phyloP scores from a whole-genome alignment of 1,284 basidiomycete genomes.

The Rhodotorula sp. region DNA sequence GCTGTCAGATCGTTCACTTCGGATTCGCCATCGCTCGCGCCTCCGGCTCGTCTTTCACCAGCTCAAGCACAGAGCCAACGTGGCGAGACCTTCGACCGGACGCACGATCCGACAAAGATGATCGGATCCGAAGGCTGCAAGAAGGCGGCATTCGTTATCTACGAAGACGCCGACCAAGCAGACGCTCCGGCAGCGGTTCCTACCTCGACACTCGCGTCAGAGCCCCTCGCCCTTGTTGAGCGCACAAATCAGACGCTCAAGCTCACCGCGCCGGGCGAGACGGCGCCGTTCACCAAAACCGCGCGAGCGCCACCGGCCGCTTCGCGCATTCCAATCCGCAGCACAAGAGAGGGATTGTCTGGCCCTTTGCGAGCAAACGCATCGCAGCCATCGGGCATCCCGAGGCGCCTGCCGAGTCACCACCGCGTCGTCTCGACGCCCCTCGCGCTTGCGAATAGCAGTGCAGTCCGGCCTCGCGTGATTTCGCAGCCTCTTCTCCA shows the following conservation, averaged over 20 bases:
- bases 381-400: too few relatives aligned
- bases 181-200: too few relatives aligned
- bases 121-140: neutral
- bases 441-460: neutral
- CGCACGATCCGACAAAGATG: too few relatives aligned
- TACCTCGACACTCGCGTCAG: neutral
- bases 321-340: conserved; percentile 16
- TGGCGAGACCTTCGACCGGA: neutral
- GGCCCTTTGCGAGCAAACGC: too few relatives aligned
- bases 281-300: neutral
- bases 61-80: too few relatives aligned
- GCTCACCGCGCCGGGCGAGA: neutral
- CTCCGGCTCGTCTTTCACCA: too few relatives aligned
- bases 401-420: too few relatives aligned
- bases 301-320: conserved; percentile 14
- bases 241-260: neutral
- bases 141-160: conserved; percentile 4
- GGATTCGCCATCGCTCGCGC: too few relatives aligned
- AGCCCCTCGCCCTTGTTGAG: neutral
- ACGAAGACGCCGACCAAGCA: neutral
- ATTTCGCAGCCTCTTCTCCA: neutral
- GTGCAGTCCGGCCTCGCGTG: neutral
- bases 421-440: conserved; percentile 15
- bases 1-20: too few relatives aligned
- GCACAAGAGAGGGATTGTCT: too few relatives aligned